Evolutionary conservation across 805 yeast species (phyloP).

Genomic region (Suhomyces sp.): DNA sequence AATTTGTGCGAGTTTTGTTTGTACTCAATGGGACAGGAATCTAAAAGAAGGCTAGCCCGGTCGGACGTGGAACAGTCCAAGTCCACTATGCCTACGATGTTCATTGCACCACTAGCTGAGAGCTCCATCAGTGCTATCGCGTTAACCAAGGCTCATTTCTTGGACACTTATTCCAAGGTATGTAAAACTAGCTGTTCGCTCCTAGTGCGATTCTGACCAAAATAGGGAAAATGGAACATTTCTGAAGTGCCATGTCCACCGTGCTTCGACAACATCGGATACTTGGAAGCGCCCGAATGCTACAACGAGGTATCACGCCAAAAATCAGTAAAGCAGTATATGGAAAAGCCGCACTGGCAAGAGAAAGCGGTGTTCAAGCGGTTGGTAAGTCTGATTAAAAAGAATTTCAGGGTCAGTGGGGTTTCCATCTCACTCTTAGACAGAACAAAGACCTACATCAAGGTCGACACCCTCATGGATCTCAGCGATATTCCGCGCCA

Average conservation of each 20-base stretch:
- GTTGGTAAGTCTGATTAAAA: constrained; percentile 36
- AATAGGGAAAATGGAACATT: constrained; percentile 53
- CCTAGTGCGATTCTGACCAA: background rate
- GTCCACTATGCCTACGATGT: constrained; percentile 4
- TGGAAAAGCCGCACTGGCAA: constrained; percentile 49
- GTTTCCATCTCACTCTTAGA: constrained; percentile 60
- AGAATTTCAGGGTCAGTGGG: constrained; percentile 46
- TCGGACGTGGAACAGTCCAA: background rate
- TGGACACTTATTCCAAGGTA: constrained; percentile 51
- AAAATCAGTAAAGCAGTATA: constrained; percentile 41
- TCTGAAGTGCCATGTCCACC: constrained; percentile 56
- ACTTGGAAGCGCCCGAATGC: constrained; percentile 60
- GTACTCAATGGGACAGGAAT: background rate
- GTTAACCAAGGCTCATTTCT: constrained; percentile 49
- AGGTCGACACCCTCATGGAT: constrained; percentile 47
- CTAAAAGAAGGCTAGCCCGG: background rate
- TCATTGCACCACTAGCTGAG: constrained; percentile 19
- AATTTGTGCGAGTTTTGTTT: background rate
- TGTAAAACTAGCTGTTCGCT: constrained; percentile 9
- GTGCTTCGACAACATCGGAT: constrained; percentile 43
- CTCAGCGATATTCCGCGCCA: constrained; percentile 51
- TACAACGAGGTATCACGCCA: constrained; percentile 48
- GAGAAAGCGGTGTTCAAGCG: constrained; percentile 34
- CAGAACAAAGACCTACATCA: constrained; percentile 45
- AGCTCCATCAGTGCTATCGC: constrained; percentile 19